Base-by-base conservation (phyloP, 179 eudicot species). In the Drosera spatulata region DNA sequence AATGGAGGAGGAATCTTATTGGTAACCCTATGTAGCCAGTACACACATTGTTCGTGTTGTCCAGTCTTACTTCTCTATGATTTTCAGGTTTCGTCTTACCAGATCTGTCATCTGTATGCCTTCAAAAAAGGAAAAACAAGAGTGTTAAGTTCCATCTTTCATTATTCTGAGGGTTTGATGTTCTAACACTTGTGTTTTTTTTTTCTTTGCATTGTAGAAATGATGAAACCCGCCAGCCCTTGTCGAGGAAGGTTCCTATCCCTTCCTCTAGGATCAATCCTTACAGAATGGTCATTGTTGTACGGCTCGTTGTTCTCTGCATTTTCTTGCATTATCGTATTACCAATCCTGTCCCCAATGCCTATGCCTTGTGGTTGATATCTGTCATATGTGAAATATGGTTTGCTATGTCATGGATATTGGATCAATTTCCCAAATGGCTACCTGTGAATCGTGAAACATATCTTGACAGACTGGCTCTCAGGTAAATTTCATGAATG, bases 381-480 rank as follows among this genome's bases (percentile, higher is more conserved):
- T 77, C 81, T 42, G 81, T 77, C 14, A 77, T 77, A 50, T 77
- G 81, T 69, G 81, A 77, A 72, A 77, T 73, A 3, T 77, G 81
- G 81, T 77, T 77, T 66, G 81, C 81, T 5, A 2, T 77, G 38
- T 77, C 81, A 39, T 77, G 81, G 81, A 77, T 77, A 62, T 63
- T 77, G 69, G 81, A 77, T 73, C 81, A 77, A 75, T 77, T 77
- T 66, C 81, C 81, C 13, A 77, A 77, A 61, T 77, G 81, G 81
- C 77, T 76, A 55, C 80, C 80, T 45, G 61, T 77, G 56, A 77
- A 76, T 50, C 74, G 80, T 51, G 81, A 77, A 69, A 77, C 81
- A 42, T 77, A 77, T 77, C 81, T 77, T 57, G 81, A 77, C 53
- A 60, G 81, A 70, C 81, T 77, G 56, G 70, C 77, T 58, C 81